Evolutionary conservation across 176 grass and related monocot species (phyloP).

Genomic region (Elaeis guineensis): DNA sequence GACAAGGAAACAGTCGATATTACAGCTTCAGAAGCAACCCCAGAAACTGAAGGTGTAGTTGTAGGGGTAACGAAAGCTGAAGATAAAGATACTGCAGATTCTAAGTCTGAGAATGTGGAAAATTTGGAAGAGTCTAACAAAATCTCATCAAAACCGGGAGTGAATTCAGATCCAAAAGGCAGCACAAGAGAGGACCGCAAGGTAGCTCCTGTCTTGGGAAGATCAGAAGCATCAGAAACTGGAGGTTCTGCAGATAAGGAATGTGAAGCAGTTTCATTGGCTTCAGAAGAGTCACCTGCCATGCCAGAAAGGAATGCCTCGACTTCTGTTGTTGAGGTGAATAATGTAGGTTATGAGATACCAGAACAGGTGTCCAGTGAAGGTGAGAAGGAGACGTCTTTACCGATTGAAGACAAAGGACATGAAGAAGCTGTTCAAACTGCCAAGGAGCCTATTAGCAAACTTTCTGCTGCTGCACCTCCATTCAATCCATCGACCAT

Average conservation of each 20-base stretch:
- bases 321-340: constrained; percentile 55
- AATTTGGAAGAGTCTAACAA: constrained; percentile 22
- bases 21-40: constrained; percentile 24
- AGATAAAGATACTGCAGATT: constrained; percentile 16
- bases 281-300: constrained; percentile 35
- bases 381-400: constrained; percentile 67
- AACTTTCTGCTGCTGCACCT: constrained; percentile 78
- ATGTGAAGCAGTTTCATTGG: constrained; percentile 23
- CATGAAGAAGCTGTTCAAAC: constrained; percentile 30
- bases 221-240: constrained; percentile 27
- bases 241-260: constrained; percentile 10
- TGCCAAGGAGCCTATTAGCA: constrained; percentile 57
- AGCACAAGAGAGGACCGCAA: constrained; percentile 19
- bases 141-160: constrained; percentile 18
- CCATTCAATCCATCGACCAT: constrained; percentile 85
- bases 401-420: constrained; percentile 46
- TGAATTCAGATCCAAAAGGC: constrained; percentile 22
- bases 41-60: constrained; percentile 25
- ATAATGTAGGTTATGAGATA: constrained; percentile 41
- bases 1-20: constrained; percentile 13
- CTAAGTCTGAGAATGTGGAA: constrained; percentile 15
- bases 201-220: constrained; percentile 11
- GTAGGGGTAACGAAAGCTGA: constrained; percentile 28
- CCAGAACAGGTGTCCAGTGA: constrained; percentile 56
- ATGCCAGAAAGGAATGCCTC: constrained; percentile 43